A percentile compares a stretch with the other conserved stretches of the same genome.
phyloP scores from a whole-genome alignment of 441 rosid genomes.

The Gossypium trilobum region DNA sequence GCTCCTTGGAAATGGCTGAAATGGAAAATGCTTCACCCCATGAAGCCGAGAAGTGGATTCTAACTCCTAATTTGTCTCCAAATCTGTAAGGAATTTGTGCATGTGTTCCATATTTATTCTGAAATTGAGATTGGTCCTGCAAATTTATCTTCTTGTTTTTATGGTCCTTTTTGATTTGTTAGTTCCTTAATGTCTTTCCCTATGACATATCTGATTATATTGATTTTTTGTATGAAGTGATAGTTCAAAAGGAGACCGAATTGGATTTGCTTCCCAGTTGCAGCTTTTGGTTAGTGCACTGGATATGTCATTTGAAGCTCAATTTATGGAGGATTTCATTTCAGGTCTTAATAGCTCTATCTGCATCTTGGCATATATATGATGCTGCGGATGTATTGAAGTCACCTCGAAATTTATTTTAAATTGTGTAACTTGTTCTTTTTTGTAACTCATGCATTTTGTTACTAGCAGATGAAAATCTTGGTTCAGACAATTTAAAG shows the following conservation, averaged over 20 bases:
- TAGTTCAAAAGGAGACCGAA: constrained; percentile 43
- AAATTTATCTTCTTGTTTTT: background rate
- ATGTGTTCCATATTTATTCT: constrained; percentile 13
- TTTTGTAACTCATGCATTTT: background rate
- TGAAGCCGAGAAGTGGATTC: constrained; percentile 80
- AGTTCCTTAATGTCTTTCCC: constrained; percentile 14
- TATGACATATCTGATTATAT: constrained; percentile 3
- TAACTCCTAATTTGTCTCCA: constrained; percentile 53
- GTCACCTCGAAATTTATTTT: background rate
- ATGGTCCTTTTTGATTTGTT: constrained; percentile 17
- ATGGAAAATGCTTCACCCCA: constrained; percentile 84
- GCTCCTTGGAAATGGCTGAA: constrained; percentile 93
- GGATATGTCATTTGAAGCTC: constrained; percentile 61
- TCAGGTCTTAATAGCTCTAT: constrained; percentile 54
- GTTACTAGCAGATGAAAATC: constrained; percentile 58
- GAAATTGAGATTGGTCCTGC: background rate
- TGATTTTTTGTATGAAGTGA: constrained; percentile 34
- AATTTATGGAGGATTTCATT: constrained; percentile 84
- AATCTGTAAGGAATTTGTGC: constrained; percentile 49
- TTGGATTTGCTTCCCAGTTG: constrained; percentile 83
- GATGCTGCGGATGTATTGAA: background rate
- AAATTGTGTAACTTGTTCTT: background rate
- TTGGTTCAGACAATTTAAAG: constrained; percentile 52
- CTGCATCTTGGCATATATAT: constrained; percentile 12
- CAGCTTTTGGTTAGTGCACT: constrained; percentile 64